Conservation (phyloP, 148 eudicot species). For the Nepenthes gracilis region DNA sequence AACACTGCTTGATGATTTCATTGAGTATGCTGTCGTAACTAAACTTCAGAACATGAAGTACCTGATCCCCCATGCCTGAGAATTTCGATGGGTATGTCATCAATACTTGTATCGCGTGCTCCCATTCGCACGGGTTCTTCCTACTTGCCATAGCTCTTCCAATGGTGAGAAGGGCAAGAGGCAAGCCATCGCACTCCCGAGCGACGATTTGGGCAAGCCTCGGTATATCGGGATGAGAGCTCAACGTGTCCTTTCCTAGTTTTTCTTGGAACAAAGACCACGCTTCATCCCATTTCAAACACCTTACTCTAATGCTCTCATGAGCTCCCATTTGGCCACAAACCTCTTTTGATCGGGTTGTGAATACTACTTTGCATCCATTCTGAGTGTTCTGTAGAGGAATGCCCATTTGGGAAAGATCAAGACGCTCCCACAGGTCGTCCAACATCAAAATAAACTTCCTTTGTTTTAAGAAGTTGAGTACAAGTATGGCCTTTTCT, state of each 20-base stretch:
- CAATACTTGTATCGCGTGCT: slow-evolving; percentile 9
- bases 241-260: slow-evolving; percentile 10
- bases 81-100: slow-evolving; percentile 8
- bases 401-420: slow-evolving; percentile 11
- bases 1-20: slow-evolving; percentile 3
- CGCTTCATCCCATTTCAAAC: slow-evolving; percentile 5
- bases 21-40: slow-evolving; percentile 7
- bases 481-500: slow-evolving; percentile 5
- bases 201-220: slow-evolving; percentile 5
- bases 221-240: slow-evolving; percentile 13
- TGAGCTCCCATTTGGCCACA: slow-evolving; percentile 19
- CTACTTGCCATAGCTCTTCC: slow-evolving; percentile 21
- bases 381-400: slow-evolving; percentile 7
- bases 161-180: slow-evolving; percentile 14
- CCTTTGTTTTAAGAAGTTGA: slow-evolving; percentile 5
- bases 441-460: slow-evolving; percentile 11
- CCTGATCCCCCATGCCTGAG: slow-evolving; percentile 16
- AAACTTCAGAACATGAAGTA: slow-evolving; percentile 9
- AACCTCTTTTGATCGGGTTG: slow-evolving; percentile 16
- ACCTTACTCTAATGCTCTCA: slow-evolving; percentile 6
- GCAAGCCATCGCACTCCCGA: slow-evolving; percentile 15
- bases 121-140: slow-evolving; percentile 8
- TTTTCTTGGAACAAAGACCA: slow-evolving; percentile 10
- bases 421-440: slow-evolving; percentile 14
- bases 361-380: slow-evolving; percentile 11